Evolutionary conservation across 139 green algal genomes (phyloP).

Genomic region (Chlamydomonas urium): DNA sequence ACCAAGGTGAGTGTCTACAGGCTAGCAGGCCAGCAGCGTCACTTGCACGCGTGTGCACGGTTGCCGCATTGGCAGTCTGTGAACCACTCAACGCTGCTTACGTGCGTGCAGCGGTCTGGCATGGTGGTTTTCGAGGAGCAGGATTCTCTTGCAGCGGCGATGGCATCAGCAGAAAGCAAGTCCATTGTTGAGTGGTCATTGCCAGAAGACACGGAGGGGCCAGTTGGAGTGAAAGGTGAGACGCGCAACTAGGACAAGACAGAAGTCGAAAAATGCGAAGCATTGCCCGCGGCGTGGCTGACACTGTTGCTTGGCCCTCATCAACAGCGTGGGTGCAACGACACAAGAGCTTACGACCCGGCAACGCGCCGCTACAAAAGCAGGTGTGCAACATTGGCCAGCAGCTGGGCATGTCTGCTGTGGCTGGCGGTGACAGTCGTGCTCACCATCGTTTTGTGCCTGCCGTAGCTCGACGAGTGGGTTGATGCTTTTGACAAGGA

Average conservation of each 20-base stretch:
- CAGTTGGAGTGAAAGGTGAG: conserved; percentile 50
- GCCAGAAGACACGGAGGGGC: conserved; percentile 16
- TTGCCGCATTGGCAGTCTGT: neutral
- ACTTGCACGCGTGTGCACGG: neutral
- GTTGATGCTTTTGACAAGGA: conserved; percentile 56
- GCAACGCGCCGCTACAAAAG: conserved; percentile 38
- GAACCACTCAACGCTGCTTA: neutral
- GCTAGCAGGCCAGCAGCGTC: neutral
- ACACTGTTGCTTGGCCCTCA: neutral
- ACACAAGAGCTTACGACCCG: conserved; percentile 53
- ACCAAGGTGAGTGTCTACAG: conserved; percentile 28
- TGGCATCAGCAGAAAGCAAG: too few relatives aligned
- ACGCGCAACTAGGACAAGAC: too few relatives aligned
- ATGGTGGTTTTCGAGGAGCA: conserved; percentile 50
- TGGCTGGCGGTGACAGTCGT: conserved; percentile 21
- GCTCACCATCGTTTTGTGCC: neutral
- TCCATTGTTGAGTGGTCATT: conserved; percentile 18
- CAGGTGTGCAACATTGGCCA: conserved; percentile 34
- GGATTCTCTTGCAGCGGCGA: conserved; percentile 19
- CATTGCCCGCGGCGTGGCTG: too few relatives aligned
- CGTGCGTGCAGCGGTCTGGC: conserved; percentile 31
- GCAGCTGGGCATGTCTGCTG: neutral
- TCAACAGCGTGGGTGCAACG: conserved; percentile 55
- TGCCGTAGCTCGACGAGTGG: conserved; percentile 60
- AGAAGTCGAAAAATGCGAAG: too few relatives aligned